Conservation (phyloP, 495 filamentous ascomycete species). For the Clavariopsis aquatica region DNA sequence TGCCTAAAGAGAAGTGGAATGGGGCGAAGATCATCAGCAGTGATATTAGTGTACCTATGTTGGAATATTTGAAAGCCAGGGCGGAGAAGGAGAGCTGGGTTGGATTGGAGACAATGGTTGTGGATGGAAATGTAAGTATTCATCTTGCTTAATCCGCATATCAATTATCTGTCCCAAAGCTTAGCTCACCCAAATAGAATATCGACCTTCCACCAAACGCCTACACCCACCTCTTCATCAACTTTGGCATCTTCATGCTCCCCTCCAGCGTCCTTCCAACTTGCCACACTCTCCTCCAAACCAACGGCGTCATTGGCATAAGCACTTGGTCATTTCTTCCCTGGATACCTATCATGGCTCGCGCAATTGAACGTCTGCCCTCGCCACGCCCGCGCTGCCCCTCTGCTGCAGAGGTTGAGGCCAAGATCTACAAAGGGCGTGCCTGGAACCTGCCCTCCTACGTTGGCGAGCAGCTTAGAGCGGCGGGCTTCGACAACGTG, state of each 20-base stretch:
- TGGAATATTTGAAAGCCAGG: conserved; percentile 13
- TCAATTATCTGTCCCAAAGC: too few relatives aligned
- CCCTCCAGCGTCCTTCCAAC: background rate
- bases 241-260: conserved; percentile 25
- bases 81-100: conserved; percentile 12
- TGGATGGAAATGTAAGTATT: conserved; percentile 16
- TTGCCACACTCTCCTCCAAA: background rate
- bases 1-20: conserved; percentile 12
- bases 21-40: conserved; percentile 3
- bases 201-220: background rate
- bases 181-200: conserved; percentile 11
- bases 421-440: background rate
- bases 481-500: conserved; percentile 7
- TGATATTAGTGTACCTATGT: conserved; percentile 13
- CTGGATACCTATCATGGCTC: background rate
- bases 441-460: conserved; percentile 3
- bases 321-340: conserved; percentile 15
- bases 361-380: conserved; percentile 1
- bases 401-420: conserved; percentile 1
- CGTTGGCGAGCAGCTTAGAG: background rate
- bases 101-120: conserved; percentile 6
- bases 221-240: conserved; percentile 29
- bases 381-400: background rate
- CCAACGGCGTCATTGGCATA: conserved; percentile 15
- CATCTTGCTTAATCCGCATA: background rate